Base-by-base conservation (phyloP, 2,329 filamentous ascomycete genomes). In the Aspergillus brasiliensis region DNA sequence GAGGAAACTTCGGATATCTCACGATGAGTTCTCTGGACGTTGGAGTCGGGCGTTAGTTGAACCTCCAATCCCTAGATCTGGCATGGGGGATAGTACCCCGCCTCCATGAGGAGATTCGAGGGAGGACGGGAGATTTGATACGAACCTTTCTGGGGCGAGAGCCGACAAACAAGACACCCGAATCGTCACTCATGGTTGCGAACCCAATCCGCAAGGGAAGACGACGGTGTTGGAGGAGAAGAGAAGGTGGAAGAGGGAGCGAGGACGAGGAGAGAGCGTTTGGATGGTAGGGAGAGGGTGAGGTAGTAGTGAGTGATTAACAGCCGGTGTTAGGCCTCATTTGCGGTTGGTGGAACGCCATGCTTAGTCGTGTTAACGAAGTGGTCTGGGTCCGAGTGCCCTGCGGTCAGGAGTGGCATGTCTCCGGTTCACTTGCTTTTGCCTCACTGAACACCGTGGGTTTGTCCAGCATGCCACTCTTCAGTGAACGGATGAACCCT, bases 81-180 rank as follows among this genome's bases (percentile, higher is more conserved):
- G 19, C 42, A 44, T 31, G 54, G 49, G 37, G 42, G 34, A 65
- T 65, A n/a, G n/a, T n/a, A 67, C 65, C 69, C 71, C 70, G 65
- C 68, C 63, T 59, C 58, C 25, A 8, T 48, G 25, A 31, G 49
- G 49, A 34, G 52, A 46, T 44, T 44, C 40, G 38, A 40, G 52
- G 38, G 40, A 11, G 8, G n/a, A 7, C 27, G n/a, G 38, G 52
- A 59, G 59, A 55, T 42, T 48, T 40, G 21, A 54, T 48, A 62
- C 71, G 56, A 64, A 79, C 77, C 74, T 78, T 78, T 67, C 71
- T 69, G 37, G 72, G 73, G 67, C 74, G 70, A 63, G 73, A 69
- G 62, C 68, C 67, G 66, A 78, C 61, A 56, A 76, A 71, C 62
- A 76, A 72, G 54, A 76, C 66, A 60, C 70, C 72, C 40, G 73